Percentiles rank a stretch among this genome's conserved stretches.
phyloP scores from a whole-genome alignment of 1,284 basidiomycete species.

The Leccinum fallax region DNA sequence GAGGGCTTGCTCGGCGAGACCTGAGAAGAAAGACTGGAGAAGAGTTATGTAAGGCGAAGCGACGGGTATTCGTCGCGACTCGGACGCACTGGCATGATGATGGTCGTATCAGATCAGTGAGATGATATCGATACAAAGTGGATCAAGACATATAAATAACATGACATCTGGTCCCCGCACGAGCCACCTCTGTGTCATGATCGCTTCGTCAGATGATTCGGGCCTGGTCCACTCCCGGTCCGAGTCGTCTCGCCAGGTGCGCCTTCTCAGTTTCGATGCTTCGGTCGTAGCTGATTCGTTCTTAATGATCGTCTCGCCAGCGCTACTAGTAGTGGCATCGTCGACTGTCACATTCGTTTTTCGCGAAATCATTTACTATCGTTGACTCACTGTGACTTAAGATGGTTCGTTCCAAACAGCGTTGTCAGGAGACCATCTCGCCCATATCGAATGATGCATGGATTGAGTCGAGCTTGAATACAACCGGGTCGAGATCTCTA shows the following conservation, averaged over 20 bases:
- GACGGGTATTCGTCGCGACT: not conserved
- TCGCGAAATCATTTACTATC: no score
- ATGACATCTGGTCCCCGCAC: not conserved
- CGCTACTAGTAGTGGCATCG: no score
- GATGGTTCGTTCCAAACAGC: no score
- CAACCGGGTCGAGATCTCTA: no score
- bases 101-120: not conserved
- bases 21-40: slow-evolving; percentile 62
- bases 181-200: not conserved
- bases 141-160: not conserved
- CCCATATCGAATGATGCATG: no score
- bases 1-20: slow-evolving; percentile 59
- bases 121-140: not conserved
- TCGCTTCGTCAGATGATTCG: not conserved
- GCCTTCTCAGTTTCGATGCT: not conserved
- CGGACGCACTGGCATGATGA: slow-evolving; percentile 20
- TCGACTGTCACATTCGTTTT: no score
- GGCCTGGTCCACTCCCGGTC: not conserved
- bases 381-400: no score
- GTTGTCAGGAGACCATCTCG: no score
- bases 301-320: not conserved
- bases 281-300: not conserved
- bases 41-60: slow-evolving; percentile 4
- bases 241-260: not conserved
- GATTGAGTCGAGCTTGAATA: no score